Evolutionary conservation across 2,329 filamentous ascomycete genomes (phyloP), one percentile per base, ranked within the genome.

Genomic region (Claviceps arundinis): DNA sequence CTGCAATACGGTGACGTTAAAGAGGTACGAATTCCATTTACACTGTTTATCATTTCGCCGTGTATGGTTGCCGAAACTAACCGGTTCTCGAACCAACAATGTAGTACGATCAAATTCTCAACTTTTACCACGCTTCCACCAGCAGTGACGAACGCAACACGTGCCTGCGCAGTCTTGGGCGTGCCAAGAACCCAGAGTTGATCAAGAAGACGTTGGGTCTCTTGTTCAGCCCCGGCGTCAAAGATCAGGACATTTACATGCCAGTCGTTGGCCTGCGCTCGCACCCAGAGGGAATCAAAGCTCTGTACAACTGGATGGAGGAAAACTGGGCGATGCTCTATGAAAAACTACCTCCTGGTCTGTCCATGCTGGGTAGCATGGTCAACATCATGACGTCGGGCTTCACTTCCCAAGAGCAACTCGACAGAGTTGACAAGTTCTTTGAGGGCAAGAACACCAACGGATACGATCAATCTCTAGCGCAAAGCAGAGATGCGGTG

Each of bases 171-270:
- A 81, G 79, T 37, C 77, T 97, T 22, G 91, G 91, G 49, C 82
- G 89, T 49, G 82, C 88, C 47, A 84, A 84, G 64, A 77, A 86
- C 52, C 83, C 87, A 1, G 81, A 84, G 58, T 79, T 96, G 48
- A 91, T 96, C 65, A 73, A 93, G 72, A 81, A 81, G 56, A 91
- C 89, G 3, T 77, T 97, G 14, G 78, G 74, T 34, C 74, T 96
- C 56, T 77, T 89, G 37, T 76, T 90, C 53, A 81, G 82, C 65
- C 81, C 84, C 56, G 85, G 95, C 59, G 85, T 96, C 69, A 95
- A 94, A 74, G 89, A 87, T 57, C 91, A 96, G 68, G 91, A 97
- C 67, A 83, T 96, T 57, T 96, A 95, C 71, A 82, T 95, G 65
- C 90, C 91, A 1, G 79, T 93, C 41, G 80, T 81, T 37, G 87